Conservation (phyloP, 2,329 filamentous ascomycete species). For the Cladophialophora chaetospira region DNA sequence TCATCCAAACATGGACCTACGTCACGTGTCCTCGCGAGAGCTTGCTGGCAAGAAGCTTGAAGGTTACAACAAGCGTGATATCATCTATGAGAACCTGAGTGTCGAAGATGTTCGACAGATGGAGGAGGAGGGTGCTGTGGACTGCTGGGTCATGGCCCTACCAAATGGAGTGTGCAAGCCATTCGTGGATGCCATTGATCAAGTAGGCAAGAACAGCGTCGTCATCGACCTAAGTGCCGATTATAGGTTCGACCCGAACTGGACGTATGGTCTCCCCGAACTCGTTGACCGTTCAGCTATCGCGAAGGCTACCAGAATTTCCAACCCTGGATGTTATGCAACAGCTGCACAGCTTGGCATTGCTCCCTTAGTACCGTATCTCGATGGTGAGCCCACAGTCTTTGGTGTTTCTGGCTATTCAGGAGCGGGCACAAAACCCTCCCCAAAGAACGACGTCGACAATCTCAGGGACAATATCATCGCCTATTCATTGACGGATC, state of each 20-base stretch:
- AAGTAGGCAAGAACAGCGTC: conserved; percentile 68
- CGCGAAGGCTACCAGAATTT: conserved; percentile 75
- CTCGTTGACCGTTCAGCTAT: conserved; percentile 76
- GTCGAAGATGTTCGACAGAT: conserved; percentile 84
- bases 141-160: conserved; percentile 97
- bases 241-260: conserved; percentile 81
- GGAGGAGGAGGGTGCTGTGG: conserved; percentile 80
- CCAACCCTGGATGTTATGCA: conserved; percentile 93
- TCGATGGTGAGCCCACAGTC: conserved; percentile 76
- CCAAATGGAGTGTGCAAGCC: conserved; percentile 95
- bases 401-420: conserved; percentile 95
- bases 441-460: conserved; percentile 87
- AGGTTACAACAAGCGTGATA: conserved; percentile 87
- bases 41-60: conserved; percentile 81
- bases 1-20: conserved; percentile 86
- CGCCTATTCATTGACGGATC: conserved; percentile 86
- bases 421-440: conserved; percentile 91
- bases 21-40: conserved; percentile 91
- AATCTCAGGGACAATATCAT: conserved; percentile 84
- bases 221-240: conserved; percentile 96
- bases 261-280: conserved; percentile 91
- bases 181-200: conserved; percentile 84
- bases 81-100: conserved; percentile 87
- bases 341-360: conserved; percentile 91
- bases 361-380: conserved; percentile 74